Conservation (phyloP, 768 basidiomycete species). For the Pisolithus microcarpus region DNA sequence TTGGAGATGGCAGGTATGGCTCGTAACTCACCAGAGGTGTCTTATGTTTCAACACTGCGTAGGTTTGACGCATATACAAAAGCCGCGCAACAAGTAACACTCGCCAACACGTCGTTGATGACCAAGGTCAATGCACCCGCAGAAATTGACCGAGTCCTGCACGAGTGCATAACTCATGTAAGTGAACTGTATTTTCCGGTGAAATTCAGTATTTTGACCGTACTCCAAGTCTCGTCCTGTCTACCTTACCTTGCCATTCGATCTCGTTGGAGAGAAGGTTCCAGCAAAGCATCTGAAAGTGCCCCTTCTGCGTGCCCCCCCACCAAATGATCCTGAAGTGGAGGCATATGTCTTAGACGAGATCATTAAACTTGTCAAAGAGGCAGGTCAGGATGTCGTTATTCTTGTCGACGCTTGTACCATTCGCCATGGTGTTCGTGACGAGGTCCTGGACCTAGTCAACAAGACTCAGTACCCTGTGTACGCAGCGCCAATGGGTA, state of each 20-base stretch:
- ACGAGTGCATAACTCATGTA: constrained; percentile 55
- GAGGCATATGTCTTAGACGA: constrained; percentile 68
- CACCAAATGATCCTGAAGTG: constrained; percentile 48
- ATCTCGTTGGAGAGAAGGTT: constrained; percentile 66
- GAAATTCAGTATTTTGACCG: background rate
- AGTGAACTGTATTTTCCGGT: background rate
- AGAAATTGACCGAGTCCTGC: constrained; percentile 75
- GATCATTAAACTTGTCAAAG: constrained; percentile 57
- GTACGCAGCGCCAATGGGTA: constrained; percentile 76
- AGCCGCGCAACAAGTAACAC: constrained; percentile 69
- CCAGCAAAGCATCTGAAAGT: constrained; percentile 55
- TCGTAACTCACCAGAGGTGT: background rate
- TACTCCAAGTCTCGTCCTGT: constrained; percentile 65
- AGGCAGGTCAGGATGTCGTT: constrained; percentile 54
- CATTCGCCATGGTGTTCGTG: constrained; percentile 58
- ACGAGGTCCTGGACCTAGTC: constrained; percentile 58
- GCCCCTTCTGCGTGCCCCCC: constrained; percentile 44
- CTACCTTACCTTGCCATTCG: constrained; percentile 81
- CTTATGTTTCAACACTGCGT: background rate
- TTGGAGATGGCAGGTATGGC: constrained; percentile 68
- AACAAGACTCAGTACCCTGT: constrained; percentile 64
- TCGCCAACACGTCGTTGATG: constrained; percentile 55
- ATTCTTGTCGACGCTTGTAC: constrained; percentile 81
- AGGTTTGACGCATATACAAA: constrained; percentile 77
- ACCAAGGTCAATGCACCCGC: constrained; percentile 47